phyloP scores from a whole-genome alignment of 2,329 filamentous ascomycete genomes.

The Dothistroma septosporum region DNA sequence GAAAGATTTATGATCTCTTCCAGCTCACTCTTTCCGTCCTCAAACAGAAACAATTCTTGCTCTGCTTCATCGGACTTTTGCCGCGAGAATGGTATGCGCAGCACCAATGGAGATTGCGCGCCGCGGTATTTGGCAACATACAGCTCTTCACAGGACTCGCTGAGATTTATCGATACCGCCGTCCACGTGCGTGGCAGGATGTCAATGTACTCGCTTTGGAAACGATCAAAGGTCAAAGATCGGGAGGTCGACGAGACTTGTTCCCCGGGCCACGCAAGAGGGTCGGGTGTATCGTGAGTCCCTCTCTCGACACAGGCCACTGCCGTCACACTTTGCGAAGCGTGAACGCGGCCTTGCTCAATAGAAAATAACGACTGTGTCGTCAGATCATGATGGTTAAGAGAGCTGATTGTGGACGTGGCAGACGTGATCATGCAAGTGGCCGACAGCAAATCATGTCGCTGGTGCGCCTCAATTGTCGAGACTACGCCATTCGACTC shows the following conservation, averaged over 20 bases:
- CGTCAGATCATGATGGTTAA: neutral
- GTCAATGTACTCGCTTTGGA: conserved; percentile 78
- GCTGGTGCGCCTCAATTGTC: neutral
- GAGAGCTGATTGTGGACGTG: neutral
- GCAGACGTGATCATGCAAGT: neutral
- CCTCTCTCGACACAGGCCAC: conserved; percentile 49
- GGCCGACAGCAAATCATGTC: neutral
- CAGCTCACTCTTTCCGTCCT: conserved; percentile 73
- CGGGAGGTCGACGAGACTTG: conserved; percentile 10
- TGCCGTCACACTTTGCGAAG: conserved; percentile 63
- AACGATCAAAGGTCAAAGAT: conserved; percentile 43
- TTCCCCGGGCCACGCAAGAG: conserved; percentile 39
- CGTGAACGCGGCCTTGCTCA: conserved; percentile 67
- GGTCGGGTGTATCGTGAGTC: conserved; percentile 34
- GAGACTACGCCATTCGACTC: neutral
- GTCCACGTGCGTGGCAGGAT: conserved; percentile 80
- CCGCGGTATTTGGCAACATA: conserved; percentile 81
- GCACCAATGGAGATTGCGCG: conserved; percentile 72
- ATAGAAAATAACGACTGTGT: neutral
- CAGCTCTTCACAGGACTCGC: conserved; percentile 76
- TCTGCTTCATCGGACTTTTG: conserved; percentile 77
- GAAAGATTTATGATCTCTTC: conserved; percentile 75
- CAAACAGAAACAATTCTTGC: conserved; percentile 76
- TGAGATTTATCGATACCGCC: conserved; percentile 78
- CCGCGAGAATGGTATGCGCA: conserved; percentile 78